Evolutionary conservation across 768 basidiomycete species (phyloP), one percentile per base, ranked within the genome.

Genomic region (Candolleomyces efflorescens): DNA sequence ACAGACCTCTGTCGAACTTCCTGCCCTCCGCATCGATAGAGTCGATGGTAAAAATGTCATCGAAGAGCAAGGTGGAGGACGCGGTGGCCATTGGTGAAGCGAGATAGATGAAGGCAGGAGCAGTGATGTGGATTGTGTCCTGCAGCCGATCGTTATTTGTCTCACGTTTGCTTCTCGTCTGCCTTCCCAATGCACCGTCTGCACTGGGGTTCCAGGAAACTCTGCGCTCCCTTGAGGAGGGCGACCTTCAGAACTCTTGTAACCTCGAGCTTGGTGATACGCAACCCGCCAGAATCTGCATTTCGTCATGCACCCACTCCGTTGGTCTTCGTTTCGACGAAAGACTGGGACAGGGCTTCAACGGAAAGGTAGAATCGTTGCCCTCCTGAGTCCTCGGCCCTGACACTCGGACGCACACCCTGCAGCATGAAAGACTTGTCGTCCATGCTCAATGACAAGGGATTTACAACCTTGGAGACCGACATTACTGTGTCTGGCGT

Each of bases 1-100:
- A 67, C 85, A 49, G 56, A 95, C 96, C 96, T 87, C 96, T 79
- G 73, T 99, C 97, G 65, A 98, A 99, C 71, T 95, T 97, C 78
- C 91, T 97, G 48, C 96, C 96, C 64, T 94, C 95, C 71, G 85
- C 86, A 77, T 95, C 87, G 51, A 95, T 90, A 45, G 73, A 86
- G 63, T 83, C 81, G 63, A 96, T 89, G 11, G 83, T 87, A 74
- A 98, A 98, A 46, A 94, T 87, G 69, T 98, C 96, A 67, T 95
- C 91, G 67, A 98, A 98, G 57, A 97, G 84, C 64, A 96, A 83
- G 69, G 80, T 89, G 1, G 89, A 88, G 43, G 85, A 76, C 13
- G 77, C 72, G 3, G 80, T 75, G 18, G 85, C 73, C 83, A 86
- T 86, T 32, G 32, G 32, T 7, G 32, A 32, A 32, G 32, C 32